A percentile compares a stretch with the other conserved stretches of the same genome.
Evolutionary conservation across 2,329 filamentous ascomycete genomes (phyloP).

Genomic region (Aquanectria penicillioides): DNA sequence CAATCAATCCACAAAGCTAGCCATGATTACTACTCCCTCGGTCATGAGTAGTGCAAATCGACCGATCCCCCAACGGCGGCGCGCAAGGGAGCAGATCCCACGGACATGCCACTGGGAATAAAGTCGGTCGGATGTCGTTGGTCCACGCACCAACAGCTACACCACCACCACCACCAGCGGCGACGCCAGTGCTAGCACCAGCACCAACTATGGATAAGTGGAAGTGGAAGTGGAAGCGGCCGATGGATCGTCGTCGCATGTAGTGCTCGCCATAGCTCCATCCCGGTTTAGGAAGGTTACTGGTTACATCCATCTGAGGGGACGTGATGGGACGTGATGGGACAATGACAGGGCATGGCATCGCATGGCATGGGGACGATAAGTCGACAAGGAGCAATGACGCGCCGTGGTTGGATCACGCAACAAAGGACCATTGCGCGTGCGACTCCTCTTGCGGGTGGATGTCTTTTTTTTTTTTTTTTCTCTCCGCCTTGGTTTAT

Average conservation of each 20-base stretch:
- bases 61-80: background rate
- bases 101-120: slow-evolving; percentile 3
- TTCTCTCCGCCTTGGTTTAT: no score
- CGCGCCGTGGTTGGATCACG: background rate
- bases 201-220: no score
- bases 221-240: background rate
- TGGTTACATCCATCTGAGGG: slow-evolving; percentile 6
- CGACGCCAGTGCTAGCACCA: no score
- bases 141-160: background rate
- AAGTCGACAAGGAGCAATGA: background rate
- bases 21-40: background rate
- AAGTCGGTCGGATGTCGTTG: no score
- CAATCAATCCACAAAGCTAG: no score
- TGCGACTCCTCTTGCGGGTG: background rate
- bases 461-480: background rate
- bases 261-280: slow-evolving; percentile 13
- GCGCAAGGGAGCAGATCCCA: background rate
- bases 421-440: background rate
- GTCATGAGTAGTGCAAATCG: background rate
- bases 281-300: slow-evolving; percentile 18
- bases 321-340: background rate
- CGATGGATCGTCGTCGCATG: no score
- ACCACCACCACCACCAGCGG: no score
- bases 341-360: background rate
- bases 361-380: background rate